Evolutionary conservation across 75 land plant genomes (phyloP).

Genomic region (Isoetes taiwanensis): DNA sequence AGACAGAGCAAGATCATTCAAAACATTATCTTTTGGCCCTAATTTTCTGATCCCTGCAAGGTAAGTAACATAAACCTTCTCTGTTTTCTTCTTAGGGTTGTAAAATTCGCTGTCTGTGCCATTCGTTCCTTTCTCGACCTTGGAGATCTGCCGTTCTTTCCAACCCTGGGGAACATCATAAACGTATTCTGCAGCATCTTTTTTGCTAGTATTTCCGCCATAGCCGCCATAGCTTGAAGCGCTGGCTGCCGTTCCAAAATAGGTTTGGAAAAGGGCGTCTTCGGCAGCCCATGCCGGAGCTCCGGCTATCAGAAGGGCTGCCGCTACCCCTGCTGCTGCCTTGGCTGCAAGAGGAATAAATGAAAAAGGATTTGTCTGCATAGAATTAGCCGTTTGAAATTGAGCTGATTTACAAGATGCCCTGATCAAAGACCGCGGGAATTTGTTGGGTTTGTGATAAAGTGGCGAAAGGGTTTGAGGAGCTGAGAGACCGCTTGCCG

Average conservation of each 20-base stretch:
- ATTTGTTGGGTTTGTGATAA: no score
- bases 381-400: no score
- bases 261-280: slow-evolving; percentile 35
- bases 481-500: no score
- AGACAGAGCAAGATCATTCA: slow-evolving; percentile 71
- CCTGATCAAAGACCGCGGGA: no score
- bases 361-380: no score
- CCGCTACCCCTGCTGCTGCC: no score
- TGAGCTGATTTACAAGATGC: no score
- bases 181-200: slow-evolving; percentile 72
- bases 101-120: slow-evolving; percentile 96
- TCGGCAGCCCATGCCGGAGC: no score
- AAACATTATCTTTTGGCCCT: slow-evolving; percentile 59
- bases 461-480: no score
- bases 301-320: no score
- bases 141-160: slow-evolving; percentile 92
- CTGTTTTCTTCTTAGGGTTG: slow-evolving; percentile 65
- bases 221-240: slow-evolving; percentile 92
- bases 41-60: slow-evolving; percentile 64
- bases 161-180: slow-evolving; percentile 88
- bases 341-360: no score
- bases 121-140: slow-evolving; percentile 93
- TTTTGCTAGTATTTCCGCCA: slow-evolving; percentile 77
- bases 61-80: slow-evolving; percentile 83
- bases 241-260: slow-evolving; percentile 94